Base-by-base conservation (phyloP, 140 eudicot genomes). In the Anethum foeniculum region DNA sequence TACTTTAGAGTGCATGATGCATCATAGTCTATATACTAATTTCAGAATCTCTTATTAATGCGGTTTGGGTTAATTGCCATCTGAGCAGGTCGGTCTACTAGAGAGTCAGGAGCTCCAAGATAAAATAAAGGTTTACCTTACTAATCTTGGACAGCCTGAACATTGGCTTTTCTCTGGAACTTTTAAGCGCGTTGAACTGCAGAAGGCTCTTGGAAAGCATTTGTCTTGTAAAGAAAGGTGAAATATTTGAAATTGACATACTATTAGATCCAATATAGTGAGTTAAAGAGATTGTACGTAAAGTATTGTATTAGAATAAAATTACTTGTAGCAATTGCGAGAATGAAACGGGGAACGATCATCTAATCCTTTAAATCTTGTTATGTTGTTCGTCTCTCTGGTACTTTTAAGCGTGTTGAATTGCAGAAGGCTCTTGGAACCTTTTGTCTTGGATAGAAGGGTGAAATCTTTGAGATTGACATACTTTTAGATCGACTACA, bases 171-270 rank as follows among this genome's bases (percentile, higher is more conserved):
- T 77, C 49, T 64, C 87, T 79, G 97, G 92, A 84, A 78, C 82
- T 80, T 90, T 88, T 81, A 93, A 93, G 83, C 97, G 98, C 52
- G 86, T 82, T 38, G 98, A 93, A 78, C 71, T 93, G 85, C 98
- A 90, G 77, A 91, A 90, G 80, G 90, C 98, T 56, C 93, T 93
- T 46, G 98, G 98, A 80, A 91, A 86, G 81, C 96, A 93, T 86
- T 86, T 91, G 75, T 90, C 98, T 51, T 91, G 97, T 95, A 93
- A 93, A 85, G 97, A 93, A 79, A 91, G 96, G 97, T 93, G 81
- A 81, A 52, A n/a, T 85, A 43, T 47, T 58, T 72, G 36, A 69
- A 68, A 47, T 21, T 67, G 15, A 38, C 21, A 71, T 76, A 11
- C 69, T 60, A 52, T 74, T 78, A 71, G 7, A 30, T 48, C 32